These are phyloP conservation scores for Claviceps monticola DNA, from an alignment of 2,329 filamentous ascomycete species.

Conservation along the genomic window DNA sequence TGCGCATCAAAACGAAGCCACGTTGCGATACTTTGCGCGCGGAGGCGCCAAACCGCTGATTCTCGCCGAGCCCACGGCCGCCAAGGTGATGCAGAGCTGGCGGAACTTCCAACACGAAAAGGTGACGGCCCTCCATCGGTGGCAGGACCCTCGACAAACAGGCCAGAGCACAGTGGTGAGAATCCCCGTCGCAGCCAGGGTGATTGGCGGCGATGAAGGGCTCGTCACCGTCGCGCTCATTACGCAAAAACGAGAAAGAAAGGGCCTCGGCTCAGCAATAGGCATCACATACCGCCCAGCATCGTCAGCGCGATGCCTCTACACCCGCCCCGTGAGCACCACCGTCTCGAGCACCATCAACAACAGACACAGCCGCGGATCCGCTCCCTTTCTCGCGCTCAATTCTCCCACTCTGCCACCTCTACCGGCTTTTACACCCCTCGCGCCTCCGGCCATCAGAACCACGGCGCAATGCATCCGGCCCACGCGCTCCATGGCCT, in stretches of 20 bases:
- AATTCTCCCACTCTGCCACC: constrained; percentile 2
- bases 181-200: constrained; percentile 39
- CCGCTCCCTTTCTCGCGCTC: background rate
- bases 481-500: constrained; percentile 22
- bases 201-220: constrained; percentile 39
- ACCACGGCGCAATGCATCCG: constrained; percentile 21
- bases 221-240: constrained; percentile 61
- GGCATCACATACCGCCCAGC: constrained; percentile 60
- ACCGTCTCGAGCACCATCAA: constrained; percentile 7
- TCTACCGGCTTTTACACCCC: constrained; percentile 13
- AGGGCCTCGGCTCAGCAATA: constrained; percentile 50
- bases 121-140: constrained; percentile 30
- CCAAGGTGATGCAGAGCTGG: constrained; percentile 52
- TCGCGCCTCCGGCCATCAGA: constrained; percentile 22
- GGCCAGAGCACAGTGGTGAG: constrained; percentile 22
- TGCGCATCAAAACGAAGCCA: constrained; percentile 59
- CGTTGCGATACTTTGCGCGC: constrained; percentile 47
- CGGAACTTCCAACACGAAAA: constrained; percentile 47
- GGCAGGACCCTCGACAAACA: constrained; percentile 26
- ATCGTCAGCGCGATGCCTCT: constrained; percentile 11
- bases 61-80: constrained; percentile 50
- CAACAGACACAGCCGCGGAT: background rate
- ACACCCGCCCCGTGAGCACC: constrained; percentile 9
- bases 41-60: constrained; percentile 44
- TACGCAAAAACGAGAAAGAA: constrained; percentile 44